A percentile compares a stretch with the other conserved stretches of the same genome.
Conservation (phyloP, 441 rosid genomes). For the Populus hybrid region DNA sequence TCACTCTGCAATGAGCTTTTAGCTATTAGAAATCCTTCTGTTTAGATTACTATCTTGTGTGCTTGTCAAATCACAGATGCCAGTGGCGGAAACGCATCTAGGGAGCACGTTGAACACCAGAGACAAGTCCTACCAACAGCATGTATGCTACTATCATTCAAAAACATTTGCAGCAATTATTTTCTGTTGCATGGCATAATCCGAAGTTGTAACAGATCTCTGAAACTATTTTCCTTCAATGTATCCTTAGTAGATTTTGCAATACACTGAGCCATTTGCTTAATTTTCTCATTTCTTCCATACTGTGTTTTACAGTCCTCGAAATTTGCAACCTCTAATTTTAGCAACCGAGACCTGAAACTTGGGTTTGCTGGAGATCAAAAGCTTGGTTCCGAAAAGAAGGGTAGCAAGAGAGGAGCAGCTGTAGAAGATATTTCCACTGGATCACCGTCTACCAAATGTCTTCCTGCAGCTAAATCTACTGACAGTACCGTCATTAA, state of each 20-base stretch:
- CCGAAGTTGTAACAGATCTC: background rate
- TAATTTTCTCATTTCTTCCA: slow-evolving; percentile 7
- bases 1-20: slow-evolving; percentile 1
- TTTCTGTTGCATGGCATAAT: background rate
- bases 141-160: slow-evolving; percentile 3
- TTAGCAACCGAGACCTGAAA: slow-evolving; percentile 12
- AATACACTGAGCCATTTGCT: background rate
- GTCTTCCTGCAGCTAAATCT: slow-evolving; percentile 8
- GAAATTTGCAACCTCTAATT: slow-evolving; percentile 10
- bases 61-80: slow-evolving; percentile 13
- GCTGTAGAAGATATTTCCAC: slow-evolving; percentile 2
- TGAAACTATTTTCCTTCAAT: background rate
- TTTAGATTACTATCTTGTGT: background rate
- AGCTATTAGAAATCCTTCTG: background rate
- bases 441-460: background rate
- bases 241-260: background rate
- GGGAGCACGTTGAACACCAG: slow-evolving; percentile 10
- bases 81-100: background rate
- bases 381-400: slow-evolving; percentile 16
- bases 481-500: slow-evolving; percentile 11
- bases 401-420: background rate
- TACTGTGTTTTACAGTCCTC: slow-evolving; percentile 20
- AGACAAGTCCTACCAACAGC: slow-evolving; percentile 1
- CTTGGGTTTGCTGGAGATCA: slow-evolving; percentile 17
- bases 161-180: background rate